phyloP scores from a whole-genome alignment of 192 early-diverging fungal species.

The Coemansia sp. region DNA sequence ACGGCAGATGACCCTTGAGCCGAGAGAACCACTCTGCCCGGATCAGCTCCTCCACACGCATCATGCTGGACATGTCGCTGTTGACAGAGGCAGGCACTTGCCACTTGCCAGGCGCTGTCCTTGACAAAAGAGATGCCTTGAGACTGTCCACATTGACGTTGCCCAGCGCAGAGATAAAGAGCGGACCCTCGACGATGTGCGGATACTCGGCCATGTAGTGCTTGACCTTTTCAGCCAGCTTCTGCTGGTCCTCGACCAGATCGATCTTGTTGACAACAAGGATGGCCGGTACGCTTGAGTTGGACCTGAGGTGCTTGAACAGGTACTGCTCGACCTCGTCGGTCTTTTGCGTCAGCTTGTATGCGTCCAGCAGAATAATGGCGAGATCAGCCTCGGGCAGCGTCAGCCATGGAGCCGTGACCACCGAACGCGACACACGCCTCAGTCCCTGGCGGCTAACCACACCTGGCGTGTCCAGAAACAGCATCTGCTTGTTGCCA shows the following conservation, averaged over 20 bases:
- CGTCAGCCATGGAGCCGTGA: conserved; percentile 49
- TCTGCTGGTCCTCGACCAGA: conserved; percentile 23
- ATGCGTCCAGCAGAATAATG: conserved; percentile 43
- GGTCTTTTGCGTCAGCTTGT: conserved; percentile 37
- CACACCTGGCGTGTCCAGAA: conserved; percentile 52
- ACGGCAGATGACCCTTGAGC: conserved; percentile 36
- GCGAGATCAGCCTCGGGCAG: conserved; percentile 30
- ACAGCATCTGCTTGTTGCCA: conserved; percentile 64
- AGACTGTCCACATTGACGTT: conserved; percentile 40
- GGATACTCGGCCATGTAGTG: conserved; percentile 21
- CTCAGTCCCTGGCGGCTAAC: conserved; percentile 38
- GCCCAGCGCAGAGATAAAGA: conserved; percentile 45
- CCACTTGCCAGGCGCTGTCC: conserved; percentile 35
- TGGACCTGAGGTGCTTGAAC: conserved; percentile 19
- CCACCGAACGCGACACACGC: conserved; percentile 32
- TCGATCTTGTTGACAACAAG: conserved; percentile 52
- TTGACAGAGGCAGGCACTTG: conserved; percentile 26
- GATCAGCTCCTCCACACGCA: conserved; percentile 49
- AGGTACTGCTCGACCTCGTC: conserved; percentile 34
- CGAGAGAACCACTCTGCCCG: conserved; percentile 48
- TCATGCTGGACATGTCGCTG: conserved; percentile 43
- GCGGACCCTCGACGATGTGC: conserved; percentile 22
- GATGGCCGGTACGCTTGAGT: conserved; percentile 18
- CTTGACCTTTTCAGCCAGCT: conserved; percentile 12
- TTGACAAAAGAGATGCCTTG: conserved; percentile 14